A percentile compares a stretch with the other conserved stretches of the same genome.
Conservation (phyloP, 257 asterid species). For the Solanum chiquidenum region DNA sequence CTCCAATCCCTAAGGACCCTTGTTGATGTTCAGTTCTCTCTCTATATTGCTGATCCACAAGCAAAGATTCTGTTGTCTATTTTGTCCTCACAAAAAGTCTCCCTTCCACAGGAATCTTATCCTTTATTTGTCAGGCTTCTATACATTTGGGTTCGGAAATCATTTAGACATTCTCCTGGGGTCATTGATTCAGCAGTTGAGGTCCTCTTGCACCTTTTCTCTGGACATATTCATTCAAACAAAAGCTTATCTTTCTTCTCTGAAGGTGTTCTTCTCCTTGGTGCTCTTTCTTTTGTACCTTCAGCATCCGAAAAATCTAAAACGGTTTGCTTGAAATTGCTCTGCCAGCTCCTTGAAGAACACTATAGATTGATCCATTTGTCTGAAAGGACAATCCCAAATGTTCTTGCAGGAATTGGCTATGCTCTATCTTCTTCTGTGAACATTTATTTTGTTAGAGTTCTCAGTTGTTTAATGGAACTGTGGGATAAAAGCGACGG, state of each 20-base stretch:
- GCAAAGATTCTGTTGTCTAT: slow-evolving; percentile 68
- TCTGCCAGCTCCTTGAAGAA: slow-evolving; percentile 51
- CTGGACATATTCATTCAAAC: slow-evolving; percentile 20
- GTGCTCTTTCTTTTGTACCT: slow-evolving; percentile 52
- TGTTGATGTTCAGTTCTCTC: slow-evolving; percentile 43
- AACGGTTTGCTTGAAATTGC: slow-evolving; percentile 52
- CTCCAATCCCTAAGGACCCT: slow-evolving; percentile 55
- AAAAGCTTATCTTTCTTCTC: slow-evolving; percentile 40
- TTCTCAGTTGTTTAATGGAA: slow-evolving; percentile 38
- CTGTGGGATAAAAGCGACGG: slow-evolving; percentile 57
- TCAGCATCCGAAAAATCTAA: slow-evolving; percentile 56
- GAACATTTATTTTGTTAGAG: slow-evolving; percentile 29
- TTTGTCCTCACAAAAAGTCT: slow-evolving; percentile 40
- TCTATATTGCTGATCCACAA: slow-evolving; percentile 88
- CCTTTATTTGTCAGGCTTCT: slow-evolving; percentile 65
- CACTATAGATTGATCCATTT: slow-evolving; percentile 25
- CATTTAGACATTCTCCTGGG: slow-evolving; percentile 47
- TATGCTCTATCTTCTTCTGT: slow-evolving; percentile 67
- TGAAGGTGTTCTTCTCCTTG: slow-evolving; percentile 75
- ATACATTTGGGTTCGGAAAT: slow-evolving; percentile 76
- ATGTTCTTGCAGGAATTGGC: slow-evolving; percentile 69
- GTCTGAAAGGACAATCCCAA: slow-evolving; percentile 41
- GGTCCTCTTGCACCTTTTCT: slow-evolving; percentile 30
- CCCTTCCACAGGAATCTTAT: slow-evolving; percentile 52
- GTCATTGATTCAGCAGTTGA: slow-evolving; percentile 48